These are phyloP conservation scores for Hypholoma sublateritium DNA, from an alignment of 768 basidiomycete species.

Conservation along the genomic window DNA sequence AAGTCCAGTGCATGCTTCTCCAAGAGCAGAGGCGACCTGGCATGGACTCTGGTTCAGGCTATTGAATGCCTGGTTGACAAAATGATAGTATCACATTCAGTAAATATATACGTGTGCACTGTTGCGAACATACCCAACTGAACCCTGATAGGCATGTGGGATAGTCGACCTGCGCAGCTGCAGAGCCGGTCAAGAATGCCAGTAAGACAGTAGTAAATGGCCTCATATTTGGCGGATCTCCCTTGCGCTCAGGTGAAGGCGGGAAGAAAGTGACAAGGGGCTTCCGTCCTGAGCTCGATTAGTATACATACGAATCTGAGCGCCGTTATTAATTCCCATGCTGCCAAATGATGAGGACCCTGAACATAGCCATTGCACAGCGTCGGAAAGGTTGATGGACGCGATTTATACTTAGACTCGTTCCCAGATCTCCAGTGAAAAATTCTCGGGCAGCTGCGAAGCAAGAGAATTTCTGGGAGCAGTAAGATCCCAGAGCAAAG, in stretches of 20 bases:
- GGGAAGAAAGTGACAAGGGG: background rate
- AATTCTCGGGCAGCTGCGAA: too few species aligned
- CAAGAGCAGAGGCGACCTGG: slow-evolving; percentile 4
- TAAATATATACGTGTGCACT: background rate
- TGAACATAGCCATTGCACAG: background rate
- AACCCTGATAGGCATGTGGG: background rate
- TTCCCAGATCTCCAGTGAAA: too few species aligned
- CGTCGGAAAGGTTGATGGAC: too few species aligned
- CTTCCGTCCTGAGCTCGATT: background rate
- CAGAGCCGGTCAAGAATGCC: background rate
- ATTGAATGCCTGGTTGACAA: slow-evolving; percentile 4
- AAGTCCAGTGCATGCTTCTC: slow-evolving; percentile 7
- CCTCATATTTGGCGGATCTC: background rate
- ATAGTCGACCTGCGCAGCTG: background rate
- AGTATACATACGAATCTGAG: too few species aligned
- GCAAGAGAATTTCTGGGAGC: too few species aligned
- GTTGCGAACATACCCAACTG: slow-evolving; percentile 1
- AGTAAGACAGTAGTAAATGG: background rate
- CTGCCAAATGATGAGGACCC: background rate
- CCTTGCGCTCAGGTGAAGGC: background rate
- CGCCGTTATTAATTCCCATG: background rate
- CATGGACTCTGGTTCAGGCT: background rate
- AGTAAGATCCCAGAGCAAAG: too few species aligned
- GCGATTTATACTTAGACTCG: too few species aligned
- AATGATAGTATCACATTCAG: slow-evolving; percentile 1